phyloP scores from a whole-genome alignment of 1,284 basidiomycete genomes.

The Xerocomus amazonicus region DNA sequence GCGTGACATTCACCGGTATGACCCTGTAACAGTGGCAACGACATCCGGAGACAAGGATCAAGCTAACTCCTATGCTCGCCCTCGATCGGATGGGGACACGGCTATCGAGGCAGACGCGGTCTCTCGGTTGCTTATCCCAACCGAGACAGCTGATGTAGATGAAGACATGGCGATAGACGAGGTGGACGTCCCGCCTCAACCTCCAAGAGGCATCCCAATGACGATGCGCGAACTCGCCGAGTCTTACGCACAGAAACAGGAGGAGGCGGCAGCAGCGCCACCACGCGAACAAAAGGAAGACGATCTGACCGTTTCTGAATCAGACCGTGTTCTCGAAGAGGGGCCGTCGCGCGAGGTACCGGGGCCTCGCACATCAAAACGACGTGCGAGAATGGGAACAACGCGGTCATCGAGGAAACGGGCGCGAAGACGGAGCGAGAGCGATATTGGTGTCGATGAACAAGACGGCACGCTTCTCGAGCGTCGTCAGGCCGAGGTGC shows the following conservation, averaged over 20 bases:
- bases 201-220: conserved; percentile 40
- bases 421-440: conserved; percentile 15
- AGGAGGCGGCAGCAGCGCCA: not conserved
- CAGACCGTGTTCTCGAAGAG: conserved; percentile 2
- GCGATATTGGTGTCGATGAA: conserved; percentile 22
- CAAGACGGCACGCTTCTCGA: conserved; percentile 20
- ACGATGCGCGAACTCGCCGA: conserved; percentile 68
- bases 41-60: conserved; percentile 11
- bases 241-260: conserved; percentile 27
- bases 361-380: conserved; percentile 9
- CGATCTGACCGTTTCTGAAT: conserved; percentile 3
- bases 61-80: not conserved
- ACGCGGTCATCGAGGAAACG: conserved; percentile 26
- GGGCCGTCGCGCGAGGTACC: conserved; percentile 5
- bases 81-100: not conserved
- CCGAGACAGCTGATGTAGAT: conserved; percentile 18
- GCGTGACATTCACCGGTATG: conserved; percentile 44
- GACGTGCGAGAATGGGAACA: conserved; percentile 7
- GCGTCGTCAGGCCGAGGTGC: conserved; percentile 17
- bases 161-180: conserved; percentile 32
- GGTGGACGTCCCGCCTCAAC: conserved; percentile 19
- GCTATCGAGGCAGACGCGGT: not conserved
- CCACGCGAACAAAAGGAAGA: conserved; percentile 3
- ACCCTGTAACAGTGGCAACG: conserved; percentile 19
- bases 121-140: conserved; percentile 13